Evolutionary conservation across 1,284 basidiomycete species (phyloP).

Genomic region (Crucibulum parvulum): DNA sequence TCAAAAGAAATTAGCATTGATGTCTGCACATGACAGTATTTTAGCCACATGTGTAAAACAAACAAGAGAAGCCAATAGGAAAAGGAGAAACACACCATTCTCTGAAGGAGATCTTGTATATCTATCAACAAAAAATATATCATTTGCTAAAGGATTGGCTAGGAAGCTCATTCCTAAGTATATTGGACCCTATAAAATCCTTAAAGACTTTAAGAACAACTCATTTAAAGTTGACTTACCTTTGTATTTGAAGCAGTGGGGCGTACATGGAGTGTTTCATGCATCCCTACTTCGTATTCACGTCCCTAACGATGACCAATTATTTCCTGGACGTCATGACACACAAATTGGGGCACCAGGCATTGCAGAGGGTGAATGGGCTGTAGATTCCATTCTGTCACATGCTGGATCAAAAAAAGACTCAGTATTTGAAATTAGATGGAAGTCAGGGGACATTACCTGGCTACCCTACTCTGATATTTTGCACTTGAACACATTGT

Average conservation of each 20-base stretch:
- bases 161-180: too few relatives aligned
- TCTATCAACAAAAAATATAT: too few relatives aligned
- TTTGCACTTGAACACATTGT: neutral
- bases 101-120: too few relatives aligned
- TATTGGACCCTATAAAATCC: too few relatives aligned
- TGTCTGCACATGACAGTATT: slow-evolving; percentile 13
- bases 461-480: slow-evolving; percentile 8
- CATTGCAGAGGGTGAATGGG: slow-evolving; percentile 9
- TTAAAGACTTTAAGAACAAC: too few relatives aligned
- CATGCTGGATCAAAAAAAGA: slow-evolving; percentile 2
- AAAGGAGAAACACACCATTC: too few relatives aligned
- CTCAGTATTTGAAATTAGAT: slow-evolving; percentile 11
- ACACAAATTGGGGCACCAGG: slow-evolving; percentile 1
- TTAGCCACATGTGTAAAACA: too few relatives aligned
- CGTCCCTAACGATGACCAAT: slow-evolving; percentile 11
- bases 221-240: too few relatives aligned
- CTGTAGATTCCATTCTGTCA: neutral
- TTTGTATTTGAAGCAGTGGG: too few relatives aligned
- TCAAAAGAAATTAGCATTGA: slow-evolving; percentile 25
- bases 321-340: slow-evolving; percentile 9
- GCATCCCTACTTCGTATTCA: slow-evolving; percentile 8
- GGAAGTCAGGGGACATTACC: slow-evolving; percentile 15
- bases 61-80: too few relatives aligned
- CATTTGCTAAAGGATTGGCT: too few relatives aligned
- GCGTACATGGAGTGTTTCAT: slow-evolving; percentile 2